These are phyloP conservation scores for Xylaria bambusicola DNA, from an alignment of 495 filamentous ascomycete genomes.

Conservation along the genomic window DNA sequence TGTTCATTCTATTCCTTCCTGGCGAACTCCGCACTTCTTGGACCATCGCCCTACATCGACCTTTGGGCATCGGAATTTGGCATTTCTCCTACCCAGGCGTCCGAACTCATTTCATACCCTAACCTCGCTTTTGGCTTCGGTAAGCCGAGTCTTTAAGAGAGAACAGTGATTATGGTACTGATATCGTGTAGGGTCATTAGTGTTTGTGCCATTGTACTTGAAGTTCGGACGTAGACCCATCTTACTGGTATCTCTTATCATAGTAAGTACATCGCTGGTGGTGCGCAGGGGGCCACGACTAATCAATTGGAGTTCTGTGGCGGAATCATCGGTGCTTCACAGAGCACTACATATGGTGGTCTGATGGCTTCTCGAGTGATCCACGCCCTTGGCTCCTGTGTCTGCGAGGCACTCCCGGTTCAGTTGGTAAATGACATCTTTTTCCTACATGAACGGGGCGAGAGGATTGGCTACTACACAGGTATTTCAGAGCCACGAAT, in stretches of 20 bases:
- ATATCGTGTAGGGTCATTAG: conserved; percentile 46
- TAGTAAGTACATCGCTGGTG: conserved; percentile 34
- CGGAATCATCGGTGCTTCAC: conserved; percentile 59
- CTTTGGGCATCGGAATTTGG: conserved; percentile 58
- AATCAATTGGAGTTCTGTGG: conserved; percentile 47
- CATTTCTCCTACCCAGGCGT: conserved; percentile 51
- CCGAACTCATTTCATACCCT: conserved; percentile 61
- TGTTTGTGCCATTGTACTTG: conserved; percentile 62
- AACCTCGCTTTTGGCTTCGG: conserved; percentile 67
- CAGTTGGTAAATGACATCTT: conserved; percentile 70
- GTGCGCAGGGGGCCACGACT: not conserved
- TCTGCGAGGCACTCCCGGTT: conserved; percentile 65
- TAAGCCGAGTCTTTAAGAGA: conserved; percentile 11
- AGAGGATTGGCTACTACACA: conserved; percentile 61
- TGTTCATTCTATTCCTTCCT: conserved; percentile 64
- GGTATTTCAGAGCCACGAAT: conserved; percentile 32
- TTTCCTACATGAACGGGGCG: conserved; percentile 63
- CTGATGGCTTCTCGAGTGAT: conserved; percentile 60
- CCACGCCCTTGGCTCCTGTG: conserved; percentile 58
- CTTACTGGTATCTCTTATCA: conserved; percentile 56
- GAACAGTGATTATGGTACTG: conserved; percentile 2
- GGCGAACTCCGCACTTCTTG: conserved; percentile 58
- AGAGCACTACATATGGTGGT: conserved; percentile 49
- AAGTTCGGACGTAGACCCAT: conserved; percentile 63
- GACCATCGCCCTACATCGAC: conserved; percentile 62